These are phyloP conservation scores for Suillus subalutaceus DNA, from an alignment of 768 basidiomycete genomes.

Conservation along the genomic window DNA sequence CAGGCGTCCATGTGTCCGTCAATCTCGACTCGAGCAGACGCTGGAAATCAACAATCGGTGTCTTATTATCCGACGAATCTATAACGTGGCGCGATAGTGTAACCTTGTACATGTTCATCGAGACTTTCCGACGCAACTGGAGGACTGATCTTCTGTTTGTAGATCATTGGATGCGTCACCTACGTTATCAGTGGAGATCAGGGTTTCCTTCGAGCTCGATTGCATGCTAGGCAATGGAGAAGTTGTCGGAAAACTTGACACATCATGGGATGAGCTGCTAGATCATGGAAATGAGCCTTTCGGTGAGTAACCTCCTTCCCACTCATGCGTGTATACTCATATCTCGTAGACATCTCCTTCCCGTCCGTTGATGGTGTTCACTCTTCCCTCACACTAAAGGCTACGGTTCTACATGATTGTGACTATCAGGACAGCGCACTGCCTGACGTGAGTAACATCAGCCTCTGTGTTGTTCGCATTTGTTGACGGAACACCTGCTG, in stretches of 20 bases:
- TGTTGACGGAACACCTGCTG: not conserved
- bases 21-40: too few relatives aligned
- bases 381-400: not conserved
- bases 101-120: not conserved
- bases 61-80: not conserved
- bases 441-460: not conserved
- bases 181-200: not conserved
- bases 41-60: not conserved
- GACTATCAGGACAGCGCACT: not conserved
- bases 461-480: not conserved
- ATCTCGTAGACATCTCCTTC: not conserved
- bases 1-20: not conserved
- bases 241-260: not conserved
- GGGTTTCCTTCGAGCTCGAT: not conserved
- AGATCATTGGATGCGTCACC: not conserved
- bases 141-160: not conserved
- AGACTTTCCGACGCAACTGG: not conserved
- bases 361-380: not conserved
- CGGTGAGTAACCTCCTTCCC: not conserved
- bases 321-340: not conserved
- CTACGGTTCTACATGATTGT: not conserved
- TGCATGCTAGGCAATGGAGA: not conserved
- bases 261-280: not conserved
- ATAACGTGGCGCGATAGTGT: not conserved
- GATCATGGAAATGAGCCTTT: not conserved